Conservation (phyloP, 1,284 basidiomycete species). For the Agroathelia rolfsii region DNA sequence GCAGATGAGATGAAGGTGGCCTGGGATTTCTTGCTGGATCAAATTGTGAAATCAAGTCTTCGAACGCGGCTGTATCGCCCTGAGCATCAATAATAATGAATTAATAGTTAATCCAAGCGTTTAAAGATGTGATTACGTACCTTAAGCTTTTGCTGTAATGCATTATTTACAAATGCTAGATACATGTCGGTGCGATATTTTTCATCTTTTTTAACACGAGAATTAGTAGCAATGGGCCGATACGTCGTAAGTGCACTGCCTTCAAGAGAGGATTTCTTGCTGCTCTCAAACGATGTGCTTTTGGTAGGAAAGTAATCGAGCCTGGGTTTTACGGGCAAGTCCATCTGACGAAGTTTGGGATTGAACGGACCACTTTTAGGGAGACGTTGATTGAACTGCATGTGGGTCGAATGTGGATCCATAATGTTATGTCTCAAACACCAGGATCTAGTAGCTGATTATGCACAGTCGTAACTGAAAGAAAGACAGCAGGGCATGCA, state of each 20-base stretch:
- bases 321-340: conserved; percentile 29
- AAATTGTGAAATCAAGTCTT: conserved; percentile 66
- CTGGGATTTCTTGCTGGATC: conserved; percentile 38
- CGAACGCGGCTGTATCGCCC: conserved; percentile 59
- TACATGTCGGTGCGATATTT: conserved; percentile 76
- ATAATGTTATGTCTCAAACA: conserved; percentile 26
- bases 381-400: conserved; percentile 61
- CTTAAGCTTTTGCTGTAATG: conserved; percentile 63
- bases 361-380: conserved; percentile 54
- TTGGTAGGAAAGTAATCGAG: conserved; percentile 34
- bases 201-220: conserved; percentile 67
- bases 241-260: conserved; percentile 24
- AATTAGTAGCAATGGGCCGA: conserved; percentile 66
- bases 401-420: conserved; percentile 67
- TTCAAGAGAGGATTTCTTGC: conserved; percentile 22
- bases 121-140: conserved; percentile 30
- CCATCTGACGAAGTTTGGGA: conserved; percentile 34
- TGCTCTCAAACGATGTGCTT: conserved; percentile 19
- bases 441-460: too few relatives aligned
- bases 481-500: not conserved
- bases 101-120: conserved; percentile 10
- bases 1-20: conserved; percentile 47
- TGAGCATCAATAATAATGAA: conserved; percentile 20
- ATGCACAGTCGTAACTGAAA: too few relatives aligned
- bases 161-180: conserved; percentile 75